Conservation (phyloP, 192 early-diverging fungal genomes). For the Dimargaris xerosporica region DNA sequence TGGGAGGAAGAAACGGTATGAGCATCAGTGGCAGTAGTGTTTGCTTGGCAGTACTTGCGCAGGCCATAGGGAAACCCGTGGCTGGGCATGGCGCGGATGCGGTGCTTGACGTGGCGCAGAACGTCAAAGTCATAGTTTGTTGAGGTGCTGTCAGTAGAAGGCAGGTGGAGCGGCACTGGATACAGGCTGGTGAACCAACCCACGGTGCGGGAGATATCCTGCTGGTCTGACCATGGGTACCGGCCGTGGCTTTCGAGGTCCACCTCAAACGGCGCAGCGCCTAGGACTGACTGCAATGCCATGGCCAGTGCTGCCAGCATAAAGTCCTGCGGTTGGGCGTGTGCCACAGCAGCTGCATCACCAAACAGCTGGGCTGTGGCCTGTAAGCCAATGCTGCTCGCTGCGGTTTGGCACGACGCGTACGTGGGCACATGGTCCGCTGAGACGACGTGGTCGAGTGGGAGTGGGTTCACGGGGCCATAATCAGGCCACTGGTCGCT, state of each 20-base stretch:
- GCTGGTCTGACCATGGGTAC: neutral
- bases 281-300: neutral
- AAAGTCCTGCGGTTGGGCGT: neutral
- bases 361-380: neutral
- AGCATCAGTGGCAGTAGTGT: neutral
- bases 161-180: neutral
- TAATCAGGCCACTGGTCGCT: neutral
- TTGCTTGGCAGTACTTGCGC: neutral
- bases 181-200: constrained; percentile 3
- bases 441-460: neutral
- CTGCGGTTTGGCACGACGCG: neutral
- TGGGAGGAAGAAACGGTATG: neutral
- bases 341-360: neutral
- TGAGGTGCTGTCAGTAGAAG: neutral
- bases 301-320: neutral
- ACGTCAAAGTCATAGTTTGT: neutral
- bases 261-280: neutral
- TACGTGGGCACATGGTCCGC: neutral
- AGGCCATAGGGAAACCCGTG: neutral
- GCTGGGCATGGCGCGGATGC: neutral
- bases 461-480: neutral
- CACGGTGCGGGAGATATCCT: constrained; percentile 4
- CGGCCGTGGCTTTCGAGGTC: constrained; percentile 2
- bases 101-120: neutral
- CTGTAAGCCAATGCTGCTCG: neutral